Evolutionary conservation across 2,329 filamentous ascomycete genomes (phyloP).

Genomic region (Exophiala sp.): DNA sequence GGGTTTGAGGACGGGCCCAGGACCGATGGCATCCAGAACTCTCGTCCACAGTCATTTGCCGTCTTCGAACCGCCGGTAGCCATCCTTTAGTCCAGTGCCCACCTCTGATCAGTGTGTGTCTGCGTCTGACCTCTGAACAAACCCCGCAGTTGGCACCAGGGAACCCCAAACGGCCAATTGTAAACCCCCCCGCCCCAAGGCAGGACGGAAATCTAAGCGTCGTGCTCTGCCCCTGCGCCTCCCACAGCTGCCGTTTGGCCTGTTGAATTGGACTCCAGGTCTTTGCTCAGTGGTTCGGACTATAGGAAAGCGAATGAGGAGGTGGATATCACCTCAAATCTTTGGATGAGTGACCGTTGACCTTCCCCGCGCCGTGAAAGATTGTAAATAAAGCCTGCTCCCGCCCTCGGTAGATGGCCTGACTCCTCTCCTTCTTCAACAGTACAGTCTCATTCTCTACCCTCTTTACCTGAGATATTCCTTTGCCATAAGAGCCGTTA

Average conservation of each 20-base stretch:
- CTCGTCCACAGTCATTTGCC: too few species aligned
- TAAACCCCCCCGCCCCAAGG: not conserved
- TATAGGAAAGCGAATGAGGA: constrained; percentile 26
- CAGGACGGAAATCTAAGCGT: constrained; percentile 11
- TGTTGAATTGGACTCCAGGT: constrained; percentile 6
- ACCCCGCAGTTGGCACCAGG: constrained; percentile 14
- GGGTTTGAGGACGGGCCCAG: not conserved
- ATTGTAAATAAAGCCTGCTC: constrained; percentile 23
- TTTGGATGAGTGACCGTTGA: not conserved
- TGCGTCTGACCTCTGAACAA: constrained; percentile 7
- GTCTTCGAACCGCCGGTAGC: constrained; percentile 3
- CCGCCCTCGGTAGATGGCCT: constrained; percentile 30
- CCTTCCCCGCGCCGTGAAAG: constrained; percentile 25
- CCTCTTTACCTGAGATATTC: constrained; percentile 20
- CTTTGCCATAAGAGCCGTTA: constrained; percentile 3
- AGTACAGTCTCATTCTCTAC: not conserved
- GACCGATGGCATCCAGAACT: too few species aligned
- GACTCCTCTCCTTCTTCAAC: constrained; percentile 33
- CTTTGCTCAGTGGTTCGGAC: constrained; percentile 24
- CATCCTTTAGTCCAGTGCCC: constrained; percentile 15
- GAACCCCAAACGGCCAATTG: constrained; percentile 6
- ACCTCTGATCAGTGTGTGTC: not conserved
- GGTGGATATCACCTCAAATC: not conserved
- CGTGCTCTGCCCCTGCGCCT: constrained; percentile 6
- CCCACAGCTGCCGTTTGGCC: constrained; percentile 10